A percentile compares a stretch with the other conserved stretches of the same genome.
Evolutionary conservation across 495 filamentous ascomycete species (phyloP).

Genomic region (Penicillium angulare): DNA sequence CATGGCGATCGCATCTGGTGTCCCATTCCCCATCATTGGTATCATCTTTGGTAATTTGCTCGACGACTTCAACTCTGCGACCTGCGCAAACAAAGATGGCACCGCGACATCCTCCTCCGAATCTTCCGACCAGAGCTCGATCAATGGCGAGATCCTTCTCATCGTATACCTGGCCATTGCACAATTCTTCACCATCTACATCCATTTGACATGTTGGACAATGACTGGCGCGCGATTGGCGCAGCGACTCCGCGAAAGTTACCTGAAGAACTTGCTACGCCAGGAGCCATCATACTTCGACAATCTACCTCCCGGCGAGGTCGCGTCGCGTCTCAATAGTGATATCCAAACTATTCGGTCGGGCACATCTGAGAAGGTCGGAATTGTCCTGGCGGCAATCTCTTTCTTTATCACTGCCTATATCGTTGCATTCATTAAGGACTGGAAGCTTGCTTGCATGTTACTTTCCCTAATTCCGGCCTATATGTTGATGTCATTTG

Average conservation of each 20-base stretch:
- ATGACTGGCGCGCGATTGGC: slow-evolving; percentile 60
- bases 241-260: slow-evolving; percentile 58
- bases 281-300: slow-evolving; percentile 66
- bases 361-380: slow-evolving; percentile 67
- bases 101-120: slow-evolving; percentile 16
- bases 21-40: slow-evolving; percentile 66
- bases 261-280: slow-evolving; percentile 55
- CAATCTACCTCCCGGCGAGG: slow-evolving; percentile 53
- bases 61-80: slow-evolving; percentile 61
- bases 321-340: slow-evolving; percentile 57
- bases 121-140: slow-evolving; percentile 34
- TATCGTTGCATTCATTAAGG: slow-evolving; percentile 62
- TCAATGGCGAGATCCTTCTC: slow-evolving; percentile 58
- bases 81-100: slow-evolving; percentile 40
- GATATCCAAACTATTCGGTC: slow-evolving; percentile 61
- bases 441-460: slow-evolving; percentile 39
- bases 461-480: slow-evolving; percentile 60
- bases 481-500: slow-evolving; percentile 63
- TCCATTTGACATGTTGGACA: slow-evolving; percentile 54
- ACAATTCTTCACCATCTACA: slow-evolving; percentile 59
- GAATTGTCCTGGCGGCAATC: slow-evolving; percentile 55
- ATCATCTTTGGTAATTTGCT: slow-evolving; percentile 68
- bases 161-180: slow-evolving; percentile 64
- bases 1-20: slow-evolving; percentile 58
- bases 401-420: slow-evolving; percentile 65